Conservation (phyloP, 2,329 filamentous ascomycete genomes). For the Seiridium unicorne region DNA sequence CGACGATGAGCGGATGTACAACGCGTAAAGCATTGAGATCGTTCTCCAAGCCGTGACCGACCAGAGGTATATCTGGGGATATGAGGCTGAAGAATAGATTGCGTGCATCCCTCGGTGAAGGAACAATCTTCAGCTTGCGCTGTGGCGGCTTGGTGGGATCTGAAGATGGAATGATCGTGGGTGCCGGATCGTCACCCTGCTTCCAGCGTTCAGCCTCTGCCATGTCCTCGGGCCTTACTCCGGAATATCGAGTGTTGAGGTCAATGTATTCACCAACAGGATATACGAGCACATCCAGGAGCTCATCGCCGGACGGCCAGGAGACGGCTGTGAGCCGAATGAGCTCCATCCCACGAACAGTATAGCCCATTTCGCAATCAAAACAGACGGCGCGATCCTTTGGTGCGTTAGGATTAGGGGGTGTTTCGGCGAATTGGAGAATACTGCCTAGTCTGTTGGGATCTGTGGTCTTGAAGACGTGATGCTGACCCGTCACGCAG, state of each 20-base stretch:
- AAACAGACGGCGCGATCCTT: constrained; percentile 71
- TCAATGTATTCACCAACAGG: constrained; percentile 84
- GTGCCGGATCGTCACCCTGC: constrained; percentile 23
- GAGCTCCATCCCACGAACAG: constrained; percentile 81
- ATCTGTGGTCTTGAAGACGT: constrained; percentile 85
- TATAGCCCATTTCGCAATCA: constrained; percentile 98
- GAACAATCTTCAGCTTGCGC: constrained; percentile 66
- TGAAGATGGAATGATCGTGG: constrained; percentile 20
- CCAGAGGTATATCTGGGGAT: constrained; percentile 73
- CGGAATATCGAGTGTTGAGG: constrained; percentile 89
- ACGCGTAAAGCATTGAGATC: constrained; percentile 85
- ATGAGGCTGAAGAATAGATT: constrained; percentile 75
- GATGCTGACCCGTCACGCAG: constrained; percentile 68
- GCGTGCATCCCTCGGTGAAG: constrained; percentile 72
- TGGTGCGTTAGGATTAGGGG: constrained; percentile 55
- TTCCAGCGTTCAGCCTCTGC: constrained; percentile 62
- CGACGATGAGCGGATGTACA: constrained; percentile 80
- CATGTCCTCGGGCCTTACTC: constrained; percentile 77
- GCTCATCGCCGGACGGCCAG: constrained; percentile 74
- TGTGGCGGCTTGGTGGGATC: constrained; percentile 24
- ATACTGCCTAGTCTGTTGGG: constrained; percentile 73
- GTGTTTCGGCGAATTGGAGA: constrained; percentile 79
- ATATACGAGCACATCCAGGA: constrained; percentile 83
- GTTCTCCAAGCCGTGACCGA: constrained; percentile 94
- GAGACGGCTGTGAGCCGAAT: constrained; percentile 84